Evolutionary conservation across 176 grass and related monocot genomes (phyloP).

Genomic region (Hsuehochloa calcarea): DNA sequence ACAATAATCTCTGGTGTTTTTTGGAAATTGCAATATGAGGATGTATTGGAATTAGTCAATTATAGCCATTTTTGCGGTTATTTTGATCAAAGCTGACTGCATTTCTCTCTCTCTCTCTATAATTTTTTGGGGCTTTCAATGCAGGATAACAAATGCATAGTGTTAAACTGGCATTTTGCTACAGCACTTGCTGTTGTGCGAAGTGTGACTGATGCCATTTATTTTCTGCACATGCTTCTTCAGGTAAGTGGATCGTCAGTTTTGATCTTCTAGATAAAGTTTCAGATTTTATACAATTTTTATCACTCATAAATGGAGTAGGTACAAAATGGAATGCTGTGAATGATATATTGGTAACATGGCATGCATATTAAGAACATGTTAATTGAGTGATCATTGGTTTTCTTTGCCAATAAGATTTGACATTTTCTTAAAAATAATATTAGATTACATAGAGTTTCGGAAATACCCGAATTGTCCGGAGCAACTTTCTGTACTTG

Average conservation of each 20-base stretch:
- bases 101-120: not conserved
- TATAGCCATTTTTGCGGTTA: not conserved
- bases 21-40: not conserved
- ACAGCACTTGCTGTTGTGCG: constrained; percentile 69
- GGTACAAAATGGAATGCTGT: constrained; percentile 5
- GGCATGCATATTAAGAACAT: not conserved
- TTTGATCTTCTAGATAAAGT: constrained; percentile 11
- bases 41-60: constrained; percentile 3
- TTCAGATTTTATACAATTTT: constrained; percentile 22
- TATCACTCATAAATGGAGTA: not conserved
- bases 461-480: not conserved
- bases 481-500: not conserved
- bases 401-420: not conserved
- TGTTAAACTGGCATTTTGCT: constrained; percentile 74
- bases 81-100: constrained; percentile 12
- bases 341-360: not conserved
- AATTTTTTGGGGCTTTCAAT: not conserved
- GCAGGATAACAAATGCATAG: constrained; percentile 81
- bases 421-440: not conserved
- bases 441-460: not conserved
- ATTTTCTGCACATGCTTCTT: constrained; percentile 94
- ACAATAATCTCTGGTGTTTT: not conserved
- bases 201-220: constrained; percentile 92
- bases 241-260: constrained; percentile 53
- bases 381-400: not conserved